Evolutionary conservation across 305 asterid genomes (phyloP).

Genomic region (Petunia hybrid): DNA sequence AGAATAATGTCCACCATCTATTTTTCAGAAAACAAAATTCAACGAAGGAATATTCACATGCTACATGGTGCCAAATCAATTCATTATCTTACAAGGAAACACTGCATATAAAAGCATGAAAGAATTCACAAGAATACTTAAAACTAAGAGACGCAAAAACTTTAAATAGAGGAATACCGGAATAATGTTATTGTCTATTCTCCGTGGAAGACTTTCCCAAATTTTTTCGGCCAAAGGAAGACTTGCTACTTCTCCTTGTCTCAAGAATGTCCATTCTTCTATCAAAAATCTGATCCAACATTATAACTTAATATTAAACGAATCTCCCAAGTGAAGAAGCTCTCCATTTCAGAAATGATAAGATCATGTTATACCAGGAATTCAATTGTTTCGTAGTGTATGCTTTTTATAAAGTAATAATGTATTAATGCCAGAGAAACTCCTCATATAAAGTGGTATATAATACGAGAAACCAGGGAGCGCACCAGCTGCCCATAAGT

Average conservation of each 20-base stretch:
- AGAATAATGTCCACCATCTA: constrained; percentile 46
- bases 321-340: constrained; percentile 17
- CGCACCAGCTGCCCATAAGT: constrained; percentile 4
- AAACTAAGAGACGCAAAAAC: constrained; percentile 14
- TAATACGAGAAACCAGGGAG: neutral
- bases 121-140: neutral
- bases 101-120: constrained; percentile 13
- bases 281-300: constrained; percentile 64
- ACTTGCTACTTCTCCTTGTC: constrained; percentile 47
- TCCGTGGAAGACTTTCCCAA: constrained; percentile 67
- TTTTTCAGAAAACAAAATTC: constrained; percentile 32
- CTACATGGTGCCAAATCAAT: constrained; percentile 23
- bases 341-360: constrained; percentile 20
- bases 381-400: neutral
- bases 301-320: constrained; percentile 12
- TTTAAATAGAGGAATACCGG: constrained; percentile 16
- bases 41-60: constrained; percentile 10
- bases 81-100: neutral
- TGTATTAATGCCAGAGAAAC: constrained; percentile 2
- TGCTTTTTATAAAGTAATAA: neutral
- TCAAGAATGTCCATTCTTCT: constrained; percentile 79
- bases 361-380: neutral
- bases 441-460: constrained; percentile 3
- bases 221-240: constrained; percentile 58
- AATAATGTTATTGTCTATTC: constrained; percentile 50